phyloP scores from a whole-genome alignment of 208 protist genomes.

The Leishmania tarentolae region DNA sequence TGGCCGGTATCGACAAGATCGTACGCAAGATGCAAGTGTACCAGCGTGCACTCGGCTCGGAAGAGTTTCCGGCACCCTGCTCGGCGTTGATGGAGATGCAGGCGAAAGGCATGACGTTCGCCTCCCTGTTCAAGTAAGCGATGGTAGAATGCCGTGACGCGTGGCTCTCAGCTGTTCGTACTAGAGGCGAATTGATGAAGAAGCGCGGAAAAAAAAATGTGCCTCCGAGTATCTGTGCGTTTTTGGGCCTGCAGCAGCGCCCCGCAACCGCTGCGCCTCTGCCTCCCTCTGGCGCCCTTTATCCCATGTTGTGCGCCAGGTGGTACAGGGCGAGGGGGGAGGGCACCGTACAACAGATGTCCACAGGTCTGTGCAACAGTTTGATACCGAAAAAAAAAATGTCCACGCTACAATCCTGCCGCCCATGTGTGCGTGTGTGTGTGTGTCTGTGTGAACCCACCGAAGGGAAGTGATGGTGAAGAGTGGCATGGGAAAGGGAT shows the following conservation, averaged over 20 bases:
- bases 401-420: no score
- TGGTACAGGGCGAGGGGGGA: no score
- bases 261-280: neutral
- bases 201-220: neutral
- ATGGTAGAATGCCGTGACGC: no score
- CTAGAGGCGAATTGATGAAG: neutral
- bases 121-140: constrained; percentile 16
- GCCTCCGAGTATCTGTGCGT: neutral
- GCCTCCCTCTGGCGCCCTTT: no score
- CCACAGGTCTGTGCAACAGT: neutral
- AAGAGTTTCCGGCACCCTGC: constrained; percentile 62
- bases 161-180: neutral
- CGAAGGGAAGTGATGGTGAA: neutral
- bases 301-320: no score
- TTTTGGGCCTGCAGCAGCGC: neutral
- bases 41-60: constrained; percentile 41
- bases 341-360: neutral
- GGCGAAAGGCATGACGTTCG: constrained; percentile 51
- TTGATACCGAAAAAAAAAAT: no score
- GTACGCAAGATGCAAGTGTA: constrained; percentile 72
- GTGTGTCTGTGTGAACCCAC: neutral
- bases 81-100: constrained; percentile 50
- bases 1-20: constrained; percentile 53
- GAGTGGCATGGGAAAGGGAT: neutral
- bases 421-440: neutral